phyloP scores from a whole-genome alignment of 495 filamentous ascomycete species.

The Platismatia glauca region DNA sequence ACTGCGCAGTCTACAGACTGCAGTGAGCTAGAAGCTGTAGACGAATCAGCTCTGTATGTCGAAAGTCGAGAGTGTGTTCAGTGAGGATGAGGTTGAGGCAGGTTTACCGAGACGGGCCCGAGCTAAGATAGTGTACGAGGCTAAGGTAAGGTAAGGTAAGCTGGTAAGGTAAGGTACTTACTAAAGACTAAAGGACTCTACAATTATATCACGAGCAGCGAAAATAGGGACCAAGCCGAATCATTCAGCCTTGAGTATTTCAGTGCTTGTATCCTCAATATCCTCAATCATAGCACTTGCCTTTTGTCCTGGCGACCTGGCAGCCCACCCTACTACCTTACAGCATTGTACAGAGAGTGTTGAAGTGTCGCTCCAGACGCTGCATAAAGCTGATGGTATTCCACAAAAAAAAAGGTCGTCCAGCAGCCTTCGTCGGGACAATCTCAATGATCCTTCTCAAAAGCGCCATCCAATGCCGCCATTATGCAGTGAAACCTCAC shows the following conservation, averaged over 20 bases:
- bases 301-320: neutral
- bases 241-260: too few relatives aligned
- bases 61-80: too few relatives aligned
- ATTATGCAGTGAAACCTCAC: neutral
- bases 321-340: neutral
- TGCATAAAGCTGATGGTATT: neutral
- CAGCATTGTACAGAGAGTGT: neutral
- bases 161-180: too few relatives aligned
- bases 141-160: too few relatives aligned
- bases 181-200: too few relatives aligned
- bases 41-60: too few relatives aligned
- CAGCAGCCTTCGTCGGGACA: neutral
- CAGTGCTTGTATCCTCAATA: neutral
- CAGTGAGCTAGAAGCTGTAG: neutral
- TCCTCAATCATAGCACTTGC: neutral
- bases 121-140: too few relatives aligned
- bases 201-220: too few relatives aligned
- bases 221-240: too few relatives aligned
- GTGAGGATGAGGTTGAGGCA: neutral
- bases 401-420: neutral
- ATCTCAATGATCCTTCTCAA: neutral
- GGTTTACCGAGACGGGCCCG: neutral
- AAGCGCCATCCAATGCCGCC: constrained; percentile 3
- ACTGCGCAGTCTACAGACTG: neutral
- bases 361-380: neutral